Conservation (phyloP, 139 green algal species). For the Trebouxia sp. region DNA sequence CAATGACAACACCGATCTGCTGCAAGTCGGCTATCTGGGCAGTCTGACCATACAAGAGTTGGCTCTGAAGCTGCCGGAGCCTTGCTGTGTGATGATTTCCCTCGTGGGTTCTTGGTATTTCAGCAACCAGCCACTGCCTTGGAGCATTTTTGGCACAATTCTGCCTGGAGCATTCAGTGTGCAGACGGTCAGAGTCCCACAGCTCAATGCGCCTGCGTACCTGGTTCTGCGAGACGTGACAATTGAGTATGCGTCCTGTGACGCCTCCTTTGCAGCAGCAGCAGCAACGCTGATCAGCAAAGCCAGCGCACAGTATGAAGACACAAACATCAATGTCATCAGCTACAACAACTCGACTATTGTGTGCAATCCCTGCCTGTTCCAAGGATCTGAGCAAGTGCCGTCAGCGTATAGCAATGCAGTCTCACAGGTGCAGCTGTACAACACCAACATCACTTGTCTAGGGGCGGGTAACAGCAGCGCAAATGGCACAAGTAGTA, state of each 20-base stretch:
- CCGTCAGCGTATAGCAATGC: neutral
- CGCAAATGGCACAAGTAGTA: neutral
- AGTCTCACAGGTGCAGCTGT: conserved; percentile 6
- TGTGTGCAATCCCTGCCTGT: neutral
- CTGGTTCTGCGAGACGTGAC: neutral
- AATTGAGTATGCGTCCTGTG: neutral
- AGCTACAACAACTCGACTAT: neutral
- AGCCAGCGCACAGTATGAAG: neutral
- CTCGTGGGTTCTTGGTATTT: neutral
- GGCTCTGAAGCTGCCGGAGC: neutral
- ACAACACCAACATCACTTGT: conserved; percentile 14
- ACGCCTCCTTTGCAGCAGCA: neutral
- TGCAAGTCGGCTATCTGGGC: neutral
- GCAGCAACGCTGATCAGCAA: neutral
- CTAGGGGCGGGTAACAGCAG: neutral
- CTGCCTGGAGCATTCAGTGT: conserved; percentile 5
- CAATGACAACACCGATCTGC: neutral
- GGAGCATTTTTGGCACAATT: conserved; percentile 21
- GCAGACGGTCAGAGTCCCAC: neutral
- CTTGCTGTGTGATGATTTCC: neutral
- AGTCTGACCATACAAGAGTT: neutral
- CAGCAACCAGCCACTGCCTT: conserved; percentile 17
- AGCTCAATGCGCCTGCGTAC: neutral
- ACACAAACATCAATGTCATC: neutral
- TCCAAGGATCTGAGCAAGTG: conserved; percentile 17